Percentiles rank a stretch among this genome's conserved stretches.
These are phyloP conservation scores for Blastobotrys persicus DNA, from an alignment of 1,139 yeast genomes.

Conservation along the genomic window DNA sequence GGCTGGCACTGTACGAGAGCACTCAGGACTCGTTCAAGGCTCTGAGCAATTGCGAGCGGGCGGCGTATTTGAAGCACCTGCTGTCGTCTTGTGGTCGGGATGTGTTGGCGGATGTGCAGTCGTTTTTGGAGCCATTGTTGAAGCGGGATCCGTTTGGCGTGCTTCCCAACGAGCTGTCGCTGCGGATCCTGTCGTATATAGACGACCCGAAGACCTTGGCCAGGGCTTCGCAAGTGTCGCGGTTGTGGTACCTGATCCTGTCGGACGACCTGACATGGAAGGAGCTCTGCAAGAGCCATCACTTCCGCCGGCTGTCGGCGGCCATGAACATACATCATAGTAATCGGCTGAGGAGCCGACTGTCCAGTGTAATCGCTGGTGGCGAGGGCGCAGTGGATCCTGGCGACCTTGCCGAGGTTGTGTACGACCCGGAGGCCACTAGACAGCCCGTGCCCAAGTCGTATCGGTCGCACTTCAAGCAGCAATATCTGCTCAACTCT, in stretches of 20 bases:
- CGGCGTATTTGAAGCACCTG: conserved; percentile 30
- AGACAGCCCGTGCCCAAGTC: conserved; percentile 36
- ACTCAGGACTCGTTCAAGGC: conserved; percentile 6
- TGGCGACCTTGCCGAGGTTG: conserved; percentile 33
- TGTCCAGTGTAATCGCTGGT: conserved; percentile 22
- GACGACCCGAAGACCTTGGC: conserved; percentile 51
- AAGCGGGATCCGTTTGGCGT: conserved; percentile 83
- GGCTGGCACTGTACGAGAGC: conserved; percentile 6
- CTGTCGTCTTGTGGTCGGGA: conserved; percentile 43
- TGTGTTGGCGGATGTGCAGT: conserved; percentile 67
- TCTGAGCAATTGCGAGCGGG: conserved; percentile 2
- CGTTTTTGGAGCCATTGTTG: conserved; percentile 71
- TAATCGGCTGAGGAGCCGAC: conserved; percentile 18
- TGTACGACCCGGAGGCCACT: conserved; percentile 38
- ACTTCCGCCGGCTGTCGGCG: conserved; percentile 40
- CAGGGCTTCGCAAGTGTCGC: conserved; percentile 45
- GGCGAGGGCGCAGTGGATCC: conserved; percentile 14
- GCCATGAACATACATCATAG: conserved; percentile 31
- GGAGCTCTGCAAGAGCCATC: conserved; percentile 40
- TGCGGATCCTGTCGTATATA: conserved; percentile 78
- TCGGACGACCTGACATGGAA: conserved; percentile 46
- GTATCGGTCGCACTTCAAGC: conserved; percentile 43
- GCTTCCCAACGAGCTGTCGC: conserved; percentile 78
- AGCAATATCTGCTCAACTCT: conserved; percentile 41
- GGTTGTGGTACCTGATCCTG: conserved; percentile 42